Conservation (phyloP, 495 filamentous ascomycete species). For the Penicillium lividum region DNA sequence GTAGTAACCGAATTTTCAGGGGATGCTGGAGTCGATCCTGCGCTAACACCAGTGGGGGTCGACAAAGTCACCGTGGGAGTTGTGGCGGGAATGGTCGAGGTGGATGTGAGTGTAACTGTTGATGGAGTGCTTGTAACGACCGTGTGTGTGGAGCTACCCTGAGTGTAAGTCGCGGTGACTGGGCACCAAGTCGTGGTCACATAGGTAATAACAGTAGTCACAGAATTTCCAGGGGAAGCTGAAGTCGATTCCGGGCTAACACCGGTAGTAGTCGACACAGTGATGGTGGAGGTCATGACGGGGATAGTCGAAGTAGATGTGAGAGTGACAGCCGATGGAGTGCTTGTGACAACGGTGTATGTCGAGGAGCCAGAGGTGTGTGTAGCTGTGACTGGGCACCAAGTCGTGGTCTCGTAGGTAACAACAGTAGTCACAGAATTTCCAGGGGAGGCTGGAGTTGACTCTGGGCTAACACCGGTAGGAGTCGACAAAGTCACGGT, state of each 20-base stretch:
- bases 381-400: constrained; percentile 40
- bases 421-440: constrained; percentile 9
- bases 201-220: constrained; percentile 19
- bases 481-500: constrained; percentile 8
- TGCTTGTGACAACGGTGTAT: constrained; percentile 37
- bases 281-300: constrained; percentile 14
- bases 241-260: background rate
- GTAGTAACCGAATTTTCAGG: constrained; percentile 6
- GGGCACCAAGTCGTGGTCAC: constrained; percentile 43
- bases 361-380: constrained; percentile 32
- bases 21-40: background rate
- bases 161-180: constrained; percentile 35
- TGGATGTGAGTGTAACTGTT: constrained; percentile 35
- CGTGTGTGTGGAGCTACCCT: constrained; percentile 31
- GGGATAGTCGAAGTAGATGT: constrained; percentile 38
- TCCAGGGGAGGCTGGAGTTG: background rate
- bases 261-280: background rate
- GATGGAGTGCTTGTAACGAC: constrained; percentile 40
- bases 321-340: constrained; percentile 39
- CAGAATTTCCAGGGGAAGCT: constrained; percentile 2
- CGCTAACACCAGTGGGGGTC: constrained; percentile 7
- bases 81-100: constrained; percentile 36
- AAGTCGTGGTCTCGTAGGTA: constrained; percentile 34
- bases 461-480: background rate
- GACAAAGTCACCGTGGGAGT: constrained; percentile 25